These are phyloP conservation scores for Mortierella sp. DNA, from an alignment of 371 early-diverging fungal genomes.

Conservation along the genomic window DNA sequence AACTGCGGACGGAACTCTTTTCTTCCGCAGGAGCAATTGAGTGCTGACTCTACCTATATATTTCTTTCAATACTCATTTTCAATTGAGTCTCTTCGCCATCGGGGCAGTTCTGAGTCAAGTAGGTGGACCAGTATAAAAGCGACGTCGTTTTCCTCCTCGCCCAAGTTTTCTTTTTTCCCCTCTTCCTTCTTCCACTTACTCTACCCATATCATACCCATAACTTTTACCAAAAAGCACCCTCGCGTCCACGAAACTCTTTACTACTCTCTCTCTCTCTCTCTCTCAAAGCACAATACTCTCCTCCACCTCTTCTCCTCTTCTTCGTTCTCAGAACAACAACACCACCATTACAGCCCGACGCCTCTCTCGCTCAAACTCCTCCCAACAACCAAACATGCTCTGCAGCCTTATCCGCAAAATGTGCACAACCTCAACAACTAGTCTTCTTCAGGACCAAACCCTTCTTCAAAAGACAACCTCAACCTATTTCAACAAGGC, in stretches of 20 bases:
- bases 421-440: conserved; percentile 51
- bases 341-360: conserved; percentile 7
- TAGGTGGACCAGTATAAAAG: neutral
- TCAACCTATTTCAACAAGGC: conserved; percentile 32
- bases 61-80: neutral
- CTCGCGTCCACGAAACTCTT: neutral
- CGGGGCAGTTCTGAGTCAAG: neutral
- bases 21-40: conserved; percentile 15
- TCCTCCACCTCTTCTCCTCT: neutral
- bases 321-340: neutral
- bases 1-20: conserved; percentile 16
- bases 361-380: conserved; percentile 12
- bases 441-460: conserved; percentile 29
- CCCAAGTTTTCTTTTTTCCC: neutral
- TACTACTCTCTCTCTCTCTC: too few species aligned
- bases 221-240: conserved; percentile 1
- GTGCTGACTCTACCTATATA: neutral
- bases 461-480: conserved; percentile 18
- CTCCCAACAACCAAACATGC: conserved; percentile 39
- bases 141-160: neutral
- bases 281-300: neutral
- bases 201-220: neutral
- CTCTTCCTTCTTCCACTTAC: conserved; percentile 1
- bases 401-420: conserved; percentile 50
- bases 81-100: neutral